Base-by-base conservation (phyloP, 1,284 basidiomycete genomes). In the Puccinia hordei region DNA sequence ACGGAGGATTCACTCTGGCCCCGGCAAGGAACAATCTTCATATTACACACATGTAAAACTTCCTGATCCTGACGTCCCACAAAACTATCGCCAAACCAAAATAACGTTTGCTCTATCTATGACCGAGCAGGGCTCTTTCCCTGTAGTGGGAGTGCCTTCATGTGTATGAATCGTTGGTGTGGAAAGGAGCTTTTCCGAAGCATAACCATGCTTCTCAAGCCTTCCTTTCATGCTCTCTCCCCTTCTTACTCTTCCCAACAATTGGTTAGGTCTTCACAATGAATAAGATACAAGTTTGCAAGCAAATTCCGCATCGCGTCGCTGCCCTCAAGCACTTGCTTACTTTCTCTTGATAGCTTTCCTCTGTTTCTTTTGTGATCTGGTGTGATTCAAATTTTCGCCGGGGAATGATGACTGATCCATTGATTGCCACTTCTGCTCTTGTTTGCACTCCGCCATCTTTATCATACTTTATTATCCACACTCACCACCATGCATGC, bases 341-440 rank as follows among this genome's bases (percentile, higher is more conserved):
- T 59, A 5, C 57, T 44, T 75, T 63, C n/a, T 24, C 12, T 65
- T 38, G 10, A 38, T 61, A 75, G 30, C 61, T 51, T 61, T 75
- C 33, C n/a, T 66, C 63, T 46, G 24, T 59, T 73, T 13, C 53
- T 44, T 73, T 59, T 38, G 53, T 59, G 33, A 35, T 35, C 53
- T n/a, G 19, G 49, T 73, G 35, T 51, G 53, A 73, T 41, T 73
- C 44, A 73, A 44, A 55, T 33, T 73, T 73, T 73, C 51, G 30
- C 53, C n/a, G 53, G 19, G 33, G 73, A 49, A 63, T 63, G 59
- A 63, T 75, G 73, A 75, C 61, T 75, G 73, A 61, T 75, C 24
- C 27, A 63, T 63, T 63, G 57, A 65, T 75, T 75, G 59, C 46
- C 73, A 49, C 44, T 65, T 75, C 59, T 75, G 13, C 73, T 63